phyloP scores from a whole-genome alignment of 305 asterid species.

The Solanum chacoense region DNA sequence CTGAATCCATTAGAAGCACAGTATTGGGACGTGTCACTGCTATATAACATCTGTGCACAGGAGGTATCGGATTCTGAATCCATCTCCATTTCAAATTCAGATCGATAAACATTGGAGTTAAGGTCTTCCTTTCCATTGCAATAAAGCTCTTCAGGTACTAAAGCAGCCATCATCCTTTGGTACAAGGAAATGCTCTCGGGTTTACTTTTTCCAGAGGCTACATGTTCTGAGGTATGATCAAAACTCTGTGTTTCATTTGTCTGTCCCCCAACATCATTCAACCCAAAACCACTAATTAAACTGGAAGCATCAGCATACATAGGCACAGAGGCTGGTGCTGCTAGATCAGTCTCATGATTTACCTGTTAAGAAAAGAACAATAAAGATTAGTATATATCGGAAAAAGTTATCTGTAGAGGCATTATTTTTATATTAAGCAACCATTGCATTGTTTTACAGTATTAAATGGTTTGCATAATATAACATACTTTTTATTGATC shows the following conservation, averaged over 20 bases:
- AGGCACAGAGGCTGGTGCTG: slow-evolving; percentile 28
- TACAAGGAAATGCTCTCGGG: slow-evolving; percentile 43
- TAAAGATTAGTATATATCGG: not conserved
- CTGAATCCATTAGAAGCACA: slow-evolving; percentile 41
- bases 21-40: slow-evolving; percentile 33
- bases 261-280: slow-evolving; percentile 39
- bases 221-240: slow-evolving; percentile 38
- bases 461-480: not conserved
- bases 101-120: slow-evolving; percentile 33
- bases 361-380: slow-evolving; percentile 28
- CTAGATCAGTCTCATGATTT: slow-evolving; percentile 29
- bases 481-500: not conserved
- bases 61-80: slow-evolving; percentile 36
- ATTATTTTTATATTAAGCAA: not conserved
- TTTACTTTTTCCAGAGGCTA: slow-evolving; percentile 34
- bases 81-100: slow-evolving; percentile 43
- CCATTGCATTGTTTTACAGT: not conserved
- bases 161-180: slow-evolving; percentile 80
- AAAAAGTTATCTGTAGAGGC: not conserved
- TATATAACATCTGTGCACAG: slow-evolving; percentile 29
- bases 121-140: slow-evolving; percentile 36
- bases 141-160: slow-evolving; percentile 47
- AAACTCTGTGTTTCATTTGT: slow-evolving; percentile 37
- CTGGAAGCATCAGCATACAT: slow-evolving; percentile 41
- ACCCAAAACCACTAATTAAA: slow-evolving; percentile 29